Evolutionary conservation across 257 asterid species (phyloP).

Genomic region (Nicotiana paniculata): DNA sequence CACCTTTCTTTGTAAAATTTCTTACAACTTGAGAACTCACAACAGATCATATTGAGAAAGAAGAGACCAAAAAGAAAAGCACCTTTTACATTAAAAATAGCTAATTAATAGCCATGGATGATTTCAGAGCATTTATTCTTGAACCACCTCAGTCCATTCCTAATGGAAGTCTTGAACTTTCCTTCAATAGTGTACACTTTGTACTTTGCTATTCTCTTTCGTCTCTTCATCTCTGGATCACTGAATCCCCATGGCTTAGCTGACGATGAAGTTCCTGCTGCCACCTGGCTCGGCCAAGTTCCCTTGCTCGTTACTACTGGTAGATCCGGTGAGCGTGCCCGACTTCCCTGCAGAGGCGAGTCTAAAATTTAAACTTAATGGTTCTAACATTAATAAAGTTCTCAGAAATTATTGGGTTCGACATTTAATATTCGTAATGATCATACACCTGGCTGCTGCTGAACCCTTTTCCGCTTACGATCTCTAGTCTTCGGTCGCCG

Average conservation of each 20-base stretch:
- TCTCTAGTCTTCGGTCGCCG: conserved; percentile 47
- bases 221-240: conserved; percentile 65
- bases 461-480: conserved; percentile 34
- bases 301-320: conserved; percentile 8
- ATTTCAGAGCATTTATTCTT: conserved; percentile 63
- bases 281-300: conserved; percentile 14
- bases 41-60: background rate
- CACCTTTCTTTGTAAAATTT: background rate
- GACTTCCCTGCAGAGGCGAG: background rate
- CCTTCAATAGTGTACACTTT: conserved; percentile 74
- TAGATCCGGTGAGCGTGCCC: conserved; percentile 26
- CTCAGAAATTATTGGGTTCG: background rate
- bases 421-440: background rate
- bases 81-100: background rate
- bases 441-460: background rate
- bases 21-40: background rate
- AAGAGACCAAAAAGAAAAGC: background rate
- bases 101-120: conserved; percentile 53
- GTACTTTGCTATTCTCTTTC: conserved; percentile 65
- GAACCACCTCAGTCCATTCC: conserved; percentile 67
- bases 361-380: background rate
- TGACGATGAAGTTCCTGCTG: conserved; percentile 15
- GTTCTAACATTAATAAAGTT: background rate
- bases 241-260: conserved; percentile 60
- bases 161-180: conserved; percentile 62